Conservation (phyloP, 2,329 filamentous ascomycete species). For the Zasmidium citrigriseum region DNA sequence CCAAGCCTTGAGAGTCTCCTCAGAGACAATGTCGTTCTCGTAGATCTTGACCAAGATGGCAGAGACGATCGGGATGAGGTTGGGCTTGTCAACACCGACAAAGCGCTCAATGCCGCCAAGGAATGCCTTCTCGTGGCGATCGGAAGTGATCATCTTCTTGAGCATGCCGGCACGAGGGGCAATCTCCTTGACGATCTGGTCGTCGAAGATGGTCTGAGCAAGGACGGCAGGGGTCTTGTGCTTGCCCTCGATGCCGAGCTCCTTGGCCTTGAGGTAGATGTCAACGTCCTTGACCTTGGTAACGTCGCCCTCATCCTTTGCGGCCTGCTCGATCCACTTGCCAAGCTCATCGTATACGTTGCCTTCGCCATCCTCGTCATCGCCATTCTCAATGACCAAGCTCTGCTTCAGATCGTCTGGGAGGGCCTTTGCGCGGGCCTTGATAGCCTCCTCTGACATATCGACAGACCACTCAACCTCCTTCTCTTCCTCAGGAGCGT, state of each 20-base stretch:
- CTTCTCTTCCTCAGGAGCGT: conserved; percentile 67
- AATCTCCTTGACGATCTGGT: conserved; percentile 86
- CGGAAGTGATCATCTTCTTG: conserved; percentile 83
- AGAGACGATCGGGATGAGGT: conserved; percentile 75
- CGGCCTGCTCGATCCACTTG: conserved; percentile 83
- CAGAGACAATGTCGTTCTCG: conserved; percentile 81
- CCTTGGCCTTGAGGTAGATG: conserved; percentile 95
- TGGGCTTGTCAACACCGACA: conserved; percentile 77
- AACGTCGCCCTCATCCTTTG: conserved; percentile 69
- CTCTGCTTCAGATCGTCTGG: conserved; percentile 89
- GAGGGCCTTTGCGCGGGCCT: conserved; percentile 87
- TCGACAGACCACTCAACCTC: conserved; percentile 96
- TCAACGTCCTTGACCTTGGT: conserved; percentile 82
- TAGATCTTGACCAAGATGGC: conserved; percentile 90
- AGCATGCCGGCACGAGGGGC: conserved; percentile 80
- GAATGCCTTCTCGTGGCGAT: conserved; percentile 93
- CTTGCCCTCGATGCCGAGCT: conserved; percentile 91
- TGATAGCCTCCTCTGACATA: conserved; percentile 92
- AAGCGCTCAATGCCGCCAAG: conserved; percentile 94
- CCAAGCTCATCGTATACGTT: conserved; percentile 88
- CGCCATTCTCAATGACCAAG: conserved; percentile 69
- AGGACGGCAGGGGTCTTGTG: conserved; percentile 91
- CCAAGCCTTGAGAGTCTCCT: conserved; percentile 89
- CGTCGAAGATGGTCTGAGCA: conserved; percentile 89
- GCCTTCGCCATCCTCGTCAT: conserved; percentile 77